These are phyloP conservation scores for Avena sativa DNA, from an alignment of 176 grass and related monocot genomes.

Conservation along the genomic window DNA sequence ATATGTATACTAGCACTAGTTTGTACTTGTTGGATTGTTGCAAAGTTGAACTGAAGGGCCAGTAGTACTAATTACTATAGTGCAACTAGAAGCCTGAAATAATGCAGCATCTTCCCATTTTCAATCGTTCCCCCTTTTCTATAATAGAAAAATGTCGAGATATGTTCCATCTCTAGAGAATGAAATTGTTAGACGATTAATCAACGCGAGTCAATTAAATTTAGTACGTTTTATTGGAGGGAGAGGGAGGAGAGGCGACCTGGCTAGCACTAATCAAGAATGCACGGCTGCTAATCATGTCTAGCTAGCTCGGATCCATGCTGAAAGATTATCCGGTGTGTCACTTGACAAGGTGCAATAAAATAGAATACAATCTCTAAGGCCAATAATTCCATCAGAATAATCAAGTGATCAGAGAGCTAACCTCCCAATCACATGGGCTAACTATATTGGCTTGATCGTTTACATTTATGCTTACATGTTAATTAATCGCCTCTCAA, in stretches of 20 bases:
- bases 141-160: background rate
- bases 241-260: background rate
- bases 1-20: too few relatives aligned
- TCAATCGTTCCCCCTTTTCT: background rate
- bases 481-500: too few relatives aligned
- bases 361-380: too few relatives aligned
- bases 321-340: slow-evolving; percentile 41
- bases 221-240: slow-evolving; percentile 28
- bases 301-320: background rate
- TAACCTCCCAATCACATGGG: too few relatives aligned
- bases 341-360: background rate
- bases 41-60: too few relatives aligned
- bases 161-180: background rate
- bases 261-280: background rate
- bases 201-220: slow-evolving; percentile 1
- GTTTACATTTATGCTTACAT: too few relatives aligned
- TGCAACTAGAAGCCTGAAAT: background rate
- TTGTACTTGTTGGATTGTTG: too few relatives aligned
- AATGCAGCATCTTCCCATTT: background rate
- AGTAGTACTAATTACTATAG: background rate
- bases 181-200: background rate
- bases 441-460: too few relatives aligned
- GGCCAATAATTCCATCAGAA: too few relatives aligned
- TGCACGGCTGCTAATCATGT: background rate
- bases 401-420: too few relatives aligned